phyloP scores from a whole-genome alignment of 441 rosid genomes.

The Croton laevigatus region DNA sequence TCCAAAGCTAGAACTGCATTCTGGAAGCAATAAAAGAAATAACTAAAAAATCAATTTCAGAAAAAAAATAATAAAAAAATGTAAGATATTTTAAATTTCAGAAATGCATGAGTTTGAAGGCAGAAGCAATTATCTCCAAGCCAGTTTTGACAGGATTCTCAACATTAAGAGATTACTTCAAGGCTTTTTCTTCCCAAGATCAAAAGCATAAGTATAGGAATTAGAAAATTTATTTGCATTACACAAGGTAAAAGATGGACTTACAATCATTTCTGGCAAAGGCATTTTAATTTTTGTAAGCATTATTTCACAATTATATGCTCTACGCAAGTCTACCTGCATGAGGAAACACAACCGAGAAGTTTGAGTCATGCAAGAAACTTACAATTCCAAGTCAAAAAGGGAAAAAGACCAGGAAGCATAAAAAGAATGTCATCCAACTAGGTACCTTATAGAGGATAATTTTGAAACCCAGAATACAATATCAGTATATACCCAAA shows the following conservation, averaged over 20 bases:
- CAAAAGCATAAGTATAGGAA: neutral
- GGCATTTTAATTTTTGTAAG: constrained; percentile 94
- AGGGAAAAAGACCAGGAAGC: neutral
- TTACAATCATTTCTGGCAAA: constrained; percentile 90
- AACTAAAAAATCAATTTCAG: constrained; percentile 16
- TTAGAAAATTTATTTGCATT: neutral
- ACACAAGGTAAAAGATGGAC: constrained; percentile 35
- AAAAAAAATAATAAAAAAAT: neutral
- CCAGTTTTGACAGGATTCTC: neutral
- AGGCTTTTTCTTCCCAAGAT: neutral
- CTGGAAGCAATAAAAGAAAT: constrained; percentile 37
- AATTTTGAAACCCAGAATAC: neutral
- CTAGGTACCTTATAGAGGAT: neutral
- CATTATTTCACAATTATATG: constrained; percentile 98
- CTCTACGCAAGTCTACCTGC: constrained; percentile 96
- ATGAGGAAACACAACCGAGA: constrained; percentile 26
- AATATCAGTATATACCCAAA: neutral
- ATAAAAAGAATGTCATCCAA: neutral
- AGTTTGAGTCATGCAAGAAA: neutral
- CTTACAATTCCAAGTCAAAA: neutral
- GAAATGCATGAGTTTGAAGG: neutral
- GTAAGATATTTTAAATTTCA: neutral
- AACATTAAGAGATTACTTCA: neutral
- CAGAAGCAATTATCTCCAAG: neutral
- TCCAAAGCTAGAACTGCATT: constrained; percentile 91